Percentiles rank a stretch among this genome's conserved stretches.
These are phyloP conservation scores for Casaregolazyma suthepensis DNA, from an alignment of 1,139 yeast species.

Conservation along the genomic window DNA sequence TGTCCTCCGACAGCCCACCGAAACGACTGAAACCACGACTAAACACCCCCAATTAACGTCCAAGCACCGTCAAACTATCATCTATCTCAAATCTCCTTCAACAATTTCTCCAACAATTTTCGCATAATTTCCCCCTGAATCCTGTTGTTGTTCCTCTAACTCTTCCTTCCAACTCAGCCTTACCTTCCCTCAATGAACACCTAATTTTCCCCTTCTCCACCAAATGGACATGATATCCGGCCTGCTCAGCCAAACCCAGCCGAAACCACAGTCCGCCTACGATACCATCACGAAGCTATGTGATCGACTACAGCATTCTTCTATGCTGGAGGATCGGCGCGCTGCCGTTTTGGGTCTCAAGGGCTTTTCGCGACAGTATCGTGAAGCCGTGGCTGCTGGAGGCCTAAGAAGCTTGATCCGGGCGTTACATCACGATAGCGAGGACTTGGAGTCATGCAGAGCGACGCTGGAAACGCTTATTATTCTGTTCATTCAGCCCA, in stretches of 20 bases:
- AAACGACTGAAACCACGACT: too few relatives aligned
- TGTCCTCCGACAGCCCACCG: too few relatives aligned
- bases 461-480: constrained; percentile 82
- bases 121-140: neutral
- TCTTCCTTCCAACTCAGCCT: neutral
- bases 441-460: constrained; percentile 67
- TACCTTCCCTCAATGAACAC: neutral
- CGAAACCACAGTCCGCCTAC: constrained; percentile 60
- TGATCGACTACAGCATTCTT: constrained; percentile 80
- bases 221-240: constrained; percentile 39
- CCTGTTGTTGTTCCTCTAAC: neutral
- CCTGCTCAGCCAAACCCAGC: constrained; percentile 41
- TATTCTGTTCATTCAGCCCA: constrained; percentile 53
- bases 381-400: constrained; percentile 86
- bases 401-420: constrained; percentile 72
- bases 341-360: constrained; percentile 89
- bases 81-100: neutral
- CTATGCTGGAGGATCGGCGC: constrained; percentile 74
- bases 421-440: constrained; percentile 59
- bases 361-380: constrained; percentile 80
- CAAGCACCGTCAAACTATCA: too few relatives aligned
- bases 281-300: constrained; percentile 87
- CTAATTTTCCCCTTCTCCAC: neutral
- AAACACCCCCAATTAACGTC: too few relatives aligned
- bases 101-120: neutral